Base-by-base conservation (phyloP, 2,329 filamentous ascomycete species). In the Orbilia quercus region DNA sequence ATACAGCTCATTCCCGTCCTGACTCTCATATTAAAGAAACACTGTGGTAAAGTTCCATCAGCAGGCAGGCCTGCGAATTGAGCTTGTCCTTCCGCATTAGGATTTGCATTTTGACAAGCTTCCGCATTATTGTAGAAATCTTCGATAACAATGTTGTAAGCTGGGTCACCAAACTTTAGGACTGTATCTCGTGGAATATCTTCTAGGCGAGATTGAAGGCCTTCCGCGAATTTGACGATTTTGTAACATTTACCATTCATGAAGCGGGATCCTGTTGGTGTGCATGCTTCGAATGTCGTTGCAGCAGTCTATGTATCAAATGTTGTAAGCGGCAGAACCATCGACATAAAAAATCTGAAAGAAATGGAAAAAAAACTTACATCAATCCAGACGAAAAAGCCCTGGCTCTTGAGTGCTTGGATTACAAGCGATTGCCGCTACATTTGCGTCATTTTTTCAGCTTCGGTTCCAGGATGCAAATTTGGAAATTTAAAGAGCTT, bases 241-340 rank as follows among this genome's bases (percentile, higher is more conserved):
- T 58, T 57, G 22, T 58, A 66, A 16, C 62, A 66, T 58, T 40
- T 14, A 14, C 51, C 51, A 16, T 58, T 50, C 2, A 66, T 57
- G 40, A 57, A 66, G 16, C 62, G 62, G 36, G 62, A 66, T 2
- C 62, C 62, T 18, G 62, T 44, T 31, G 62, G 51, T n/a, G 42
- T 50, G 48, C 62, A 66, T n/a, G 11, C 42, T 11, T 66, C 62
- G 2, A n/a, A 12, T 6, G 48, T 45, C 2, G 28, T 22, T n/a
- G 25, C 31, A 2, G 9, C 44, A 1, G 47, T 36, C 58, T 63
- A 50, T 22, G 7, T 22, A 9, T 51, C 22, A 36, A 22, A 7
- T 11, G 6, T 31, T 12, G 36, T 59, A 28, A 59, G 40, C 40
- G n/a, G 2, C 5, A 42, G 25, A 31, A 42, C 12, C 18, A 18